Base-by-base conservation (phyloP, 1,284 basidiomycete species). In the Heterobasidion parviporum region DNA sequence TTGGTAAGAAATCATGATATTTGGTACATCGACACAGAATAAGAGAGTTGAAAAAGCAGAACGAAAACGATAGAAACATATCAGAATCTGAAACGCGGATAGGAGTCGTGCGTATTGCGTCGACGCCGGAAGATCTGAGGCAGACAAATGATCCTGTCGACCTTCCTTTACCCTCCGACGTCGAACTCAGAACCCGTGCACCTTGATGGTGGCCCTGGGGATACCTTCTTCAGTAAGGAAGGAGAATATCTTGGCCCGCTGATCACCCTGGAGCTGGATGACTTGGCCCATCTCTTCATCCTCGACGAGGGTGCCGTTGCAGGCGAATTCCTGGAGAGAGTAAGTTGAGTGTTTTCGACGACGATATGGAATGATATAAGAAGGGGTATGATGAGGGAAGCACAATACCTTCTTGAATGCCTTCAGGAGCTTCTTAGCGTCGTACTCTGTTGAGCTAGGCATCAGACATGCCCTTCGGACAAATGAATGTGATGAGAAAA, bases 241-340 rank as follows among this genome's bases (percentile, higher is more conserved):
- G 59, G 79, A 81, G 64, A 83, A 83, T 67, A 97, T 95, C 82
- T 96, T 93, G 70, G 81, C 71, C 61, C 97, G 87, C 75, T 99
- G 97, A 76, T 99, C 97, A 63, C 97, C 97, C 74, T 99, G 97
- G 64, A 99, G 87, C 77, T 99, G 97, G 70, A 99, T 95, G 70
- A 99, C 92, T 76, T 96, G 84, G 58, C 97, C 97, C 75, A 94
- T 87, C 76, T 97, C 94, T 74, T 93, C 91, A 77, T 97, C 94
- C 61, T 97, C 92, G 65, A 98, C 92, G 67, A 99, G 82, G 61
- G 92, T 97, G 63, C 97, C 97, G 77, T 99, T 99, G 81, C 97
- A 99, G 60, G 97, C 97, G 67, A 99, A 98, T 79, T 98, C 94
- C 92, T 97, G 20, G 26, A 16, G 26, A 54, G 53, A 15, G 38